Base-by-base conservation (phyloP, 805 yeast species). In the Metschnikowia arizonensis region DNA sequence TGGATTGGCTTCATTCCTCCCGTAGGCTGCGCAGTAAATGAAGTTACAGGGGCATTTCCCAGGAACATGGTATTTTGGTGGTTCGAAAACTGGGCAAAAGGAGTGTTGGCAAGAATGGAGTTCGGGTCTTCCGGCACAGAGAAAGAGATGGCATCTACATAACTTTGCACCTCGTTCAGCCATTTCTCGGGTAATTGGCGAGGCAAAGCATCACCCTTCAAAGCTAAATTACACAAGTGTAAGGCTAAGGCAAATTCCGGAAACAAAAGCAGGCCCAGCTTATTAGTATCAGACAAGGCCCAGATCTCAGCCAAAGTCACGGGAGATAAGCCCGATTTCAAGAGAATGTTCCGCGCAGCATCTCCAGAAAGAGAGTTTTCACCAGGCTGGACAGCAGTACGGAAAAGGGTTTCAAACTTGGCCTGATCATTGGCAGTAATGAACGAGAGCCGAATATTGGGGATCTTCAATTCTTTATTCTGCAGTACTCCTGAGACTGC, bases 201-300 rank as follows among this genome's bases (percentile, higher is more conserved):
- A 2, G 98, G 97, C 49, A 90, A 72, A 7, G 82, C 70, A 54
- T 86, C 89, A 30, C 96, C 96, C 55, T 79, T 81, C 54, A 87
- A 73, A 0, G 84, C 85, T 58, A 80, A 66, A 55, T 86, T 85
- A 61, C 96, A 89, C 55, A 91, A 73, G 63, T 89, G 91, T 73
- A 91, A 81, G 14, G 96, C 89, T 53, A 91, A 72, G 12, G 95
- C 95, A 72, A 91, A 91, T 64, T 91, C 97, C 2, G 98, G 98
- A 61, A 90, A 91, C 55, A 91, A 67, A 49, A 91, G 76, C 45
- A 81, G 76, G 1, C 98, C 98, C 6, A 93, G 82, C 57, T 81
- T 84, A 55, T 82, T 85, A 2, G 95, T 83, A 60, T 91, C 98
- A n/a, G 95, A 78, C 47, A 91, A 70, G 19, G 85, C 82, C 98